These are phyloP conservation scores for Ceratocystis huliohia DNA, from an alignment of 2,329 filamentous ascomycete genomes.

Conservation along the genomic window DNA sequence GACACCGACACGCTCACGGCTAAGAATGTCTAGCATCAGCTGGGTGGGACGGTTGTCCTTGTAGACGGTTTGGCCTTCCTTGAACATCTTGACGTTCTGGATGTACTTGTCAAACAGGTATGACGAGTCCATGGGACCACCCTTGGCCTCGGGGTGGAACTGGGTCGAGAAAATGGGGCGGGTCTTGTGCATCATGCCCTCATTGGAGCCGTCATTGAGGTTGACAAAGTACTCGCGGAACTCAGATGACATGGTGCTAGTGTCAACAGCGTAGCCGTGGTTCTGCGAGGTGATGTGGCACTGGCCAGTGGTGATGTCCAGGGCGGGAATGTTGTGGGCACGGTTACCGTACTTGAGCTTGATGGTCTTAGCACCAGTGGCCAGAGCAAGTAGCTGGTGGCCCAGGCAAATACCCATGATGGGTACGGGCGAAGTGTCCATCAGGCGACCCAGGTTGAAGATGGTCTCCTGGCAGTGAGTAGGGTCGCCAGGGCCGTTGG, in stretches of 20 bases:
- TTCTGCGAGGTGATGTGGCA: slow-evolving; percentile 99
- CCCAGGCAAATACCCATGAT: slow-evolving; percentile 98
- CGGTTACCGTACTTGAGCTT: slow-evolving; percentile 99
- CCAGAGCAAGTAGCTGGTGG: slow-evolving; percentile 87
- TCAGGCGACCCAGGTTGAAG: slow-evolving; percentile 79
- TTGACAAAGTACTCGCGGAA: slow-evolving; percentile 99
- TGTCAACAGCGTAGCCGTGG: slow-evolving; percentile 92
- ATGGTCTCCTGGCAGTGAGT: slow-evolving; percentile 93
- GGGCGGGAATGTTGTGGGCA: slow-evolving; percentile 92
- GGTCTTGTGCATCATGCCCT: slow-evolving; percentile 92
- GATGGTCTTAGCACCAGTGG: slow-evolving; percentile 75
- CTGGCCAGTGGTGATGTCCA: slow-evolving; percentile 87
- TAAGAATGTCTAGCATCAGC: slow-evolving; percentile 77
- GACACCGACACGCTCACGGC: slow-evolving; percentile 90
- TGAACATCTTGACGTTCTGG: slow-evolving; percentile 78
- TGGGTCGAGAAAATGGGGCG: slow-evolving; percentile 97
- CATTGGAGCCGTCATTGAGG: slow-evolving; percentile 93
- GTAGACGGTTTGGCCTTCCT: slow-evolving; percentile 64
- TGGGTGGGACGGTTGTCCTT: slow-evolving; percentile 81
- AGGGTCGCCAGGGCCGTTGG: slow-evolving; percentile 94
- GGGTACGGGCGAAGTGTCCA: slow-evolving; percentile 80
- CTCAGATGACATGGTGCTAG: slow-evolving; percentile 64
- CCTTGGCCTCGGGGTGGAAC: slow-evolving; percentile 98
- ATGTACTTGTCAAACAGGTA: slow-evolving; percentile 97
- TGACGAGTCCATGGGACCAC: slow-evolving; percentile 85